Evolutionary conservation across 306 rosid genomes (phyloP), one percentile per base, ranked within the genome.

Genomic region (Cercis canadensis): DNA sequence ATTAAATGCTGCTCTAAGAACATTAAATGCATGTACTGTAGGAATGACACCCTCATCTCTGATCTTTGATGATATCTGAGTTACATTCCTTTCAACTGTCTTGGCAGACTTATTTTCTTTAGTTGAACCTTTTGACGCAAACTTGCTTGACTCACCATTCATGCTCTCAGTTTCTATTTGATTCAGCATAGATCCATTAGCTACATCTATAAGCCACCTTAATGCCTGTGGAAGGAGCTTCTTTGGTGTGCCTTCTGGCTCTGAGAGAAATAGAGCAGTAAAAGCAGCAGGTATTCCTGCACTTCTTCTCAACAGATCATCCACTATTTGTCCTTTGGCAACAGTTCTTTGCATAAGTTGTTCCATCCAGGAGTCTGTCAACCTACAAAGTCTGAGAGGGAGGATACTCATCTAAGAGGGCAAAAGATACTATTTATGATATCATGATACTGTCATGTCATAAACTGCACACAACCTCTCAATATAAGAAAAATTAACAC

Each of bases 271-370:
- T 8, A 94, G 76, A 80, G 99, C 99, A 29, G 62, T 86, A 77
- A 91, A 91, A 34, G 97, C 96, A 67, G 99, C 97, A 55, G 99
- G 99, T 86, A 94, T 94, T 73, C 99, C 97, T 21, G 99, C 99
- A 84, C 99, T 94, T 86, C 99, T 90, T 82, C 99, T 89, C 75
- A 94, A 74, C 73, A 94, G 84, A 83, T 91, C 92, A 83, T 94
- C 95, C 73, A 94, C 97, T 49, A 81, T 71, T 73, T 94, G 99
- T 56, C 90, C 95, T 85, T 87, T 89, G 75, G 97, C 88, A 40
- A 85, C 80, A 15, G 92, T 90, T 87, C 97, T 84, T 79, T 87
- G 88, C 99, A 89, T 91, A 74, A 94, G 95, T 82, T 94, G 95
- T 72, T 89, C 91, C 97, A 94, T 90, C 99, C 99, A 94, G 33